Evolutionary conservation across 2,329 filamentous ascomycete genomes (phyloP).

Genomic region (Pestalotiopsis sp.): DNA sequence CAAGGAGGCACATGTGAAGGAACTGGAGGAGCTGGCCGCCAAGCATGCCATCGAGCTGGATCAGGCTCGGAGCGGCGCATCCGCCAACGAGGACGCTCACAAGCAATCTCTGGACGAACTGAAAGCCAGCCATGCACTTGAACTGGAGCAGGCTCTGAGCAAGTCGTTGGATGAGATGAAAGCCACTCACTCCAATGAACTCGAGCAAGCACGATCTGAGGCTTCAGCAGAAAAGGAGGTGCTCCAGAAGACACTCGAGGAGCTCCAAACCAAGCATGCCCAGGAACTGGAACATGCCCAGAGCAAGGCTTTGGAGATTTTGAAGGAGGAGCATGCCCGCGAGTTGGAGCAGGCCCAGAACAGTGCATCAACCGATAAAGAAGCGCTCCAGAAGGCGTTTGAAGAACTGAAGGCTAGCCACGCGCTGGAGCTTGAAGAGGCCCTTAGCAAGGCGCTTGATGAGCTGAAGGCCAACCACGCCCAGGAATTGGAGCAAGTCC

Average conservation of each 20-base stretch:
- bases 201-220: neutral
- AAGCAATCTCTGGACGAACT: conserved; percentile 53
- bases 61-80: conserved; percentile 51
- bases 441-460: conserved; percentile 56
- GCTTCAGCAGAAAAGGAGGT: neutral
- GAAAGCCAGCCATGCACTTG: conserved; percentile 54
- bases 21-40: conserved; percentile 55
- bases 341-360: conserved; percentile 60
- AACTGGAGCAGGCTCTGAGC: conserved; percentile 37
- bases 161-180: conserved; percentile 32
- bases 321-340: conserved; percentile 59
- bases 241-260: conserved; percentile 12
- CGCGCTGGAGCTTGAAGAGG: conserved; percentile 36
- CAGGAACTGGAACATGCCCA: conserved; percentile 44
- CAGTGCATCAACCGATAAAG: conserved; percentile 50
- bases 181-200: neutral
- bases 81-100: conserved; percentile 50
- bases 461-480: conserved; percentile 58
- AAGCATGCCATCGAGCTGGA: conserved; percentile 62
- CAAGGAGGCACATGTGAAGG: conserved; percentile 41
- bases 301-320: conserved; percentile 54
- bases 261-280: conserved; percentile 14
- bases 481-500: conserved; percentile 59
- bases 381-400: conserved; percentile 38
- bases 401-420: conserved; percentile 17